These are phyloP conservation scores for Ascochyta lentis DNA, from an alignment of 2,329 filamentous ascomycete genomes.

Conservation along the genomic window DNA sequence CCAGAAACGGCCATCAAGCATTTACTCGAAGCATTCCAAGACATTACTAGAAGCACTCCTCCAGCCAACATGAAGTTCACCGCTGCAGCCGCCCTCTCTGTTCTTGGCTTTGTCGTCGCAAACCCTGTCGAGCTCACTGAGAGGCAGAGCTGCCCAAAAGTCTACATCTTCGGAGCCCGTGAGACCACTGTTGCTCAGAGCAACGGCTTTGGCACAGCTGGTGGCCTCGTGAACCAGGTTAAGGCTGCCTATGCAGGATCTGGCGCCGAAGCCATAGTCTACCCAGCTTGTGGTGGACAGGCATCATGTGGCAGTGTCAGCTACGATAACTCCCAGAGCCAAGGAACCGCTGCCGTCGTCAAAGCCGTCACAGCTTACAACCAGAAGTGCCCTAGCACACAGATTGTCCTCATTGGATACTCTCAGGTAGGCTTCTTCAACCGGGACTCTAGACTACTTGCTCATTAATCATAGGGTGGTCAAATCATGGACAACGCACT, in stretches of 20 bases:
- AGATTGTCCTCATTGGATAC: slow-evolving; percentile 68
- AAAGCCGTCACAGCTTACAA: slow-evolving; percentile 66
- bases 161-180: slow-evolving; percentile 55
- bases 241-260: slow-evolving; percentile 50
- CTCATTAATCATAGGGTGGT: slow-evolving; percentile 56
- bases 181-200: slow-evolving; percentile 51
- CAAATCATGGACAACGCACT: slow-evolving; percentile 69
- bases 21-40: slow-evolving; percentile 15
- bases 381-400: slow-evolving; percentile 61
- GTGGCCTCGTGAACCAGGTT: slow-evolving; percentile 51
- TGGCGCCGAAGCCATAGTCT: slow-evolving; percentile 52
- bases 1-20: slow-evolving; percentile 21
- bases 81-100: slow-evolving; percentile 37
- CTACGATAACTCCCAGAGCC: slow-evolving; percentile 65
- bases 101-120: slow-evolving; percentile 43
- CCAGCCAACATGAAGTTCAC: slow-evolving; percentile 41
- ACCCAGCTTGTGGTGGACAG: slow-evolving; percentile 68
- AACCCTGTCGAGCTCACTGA: slow-evolving; percentile 46
- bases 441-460: background rate
- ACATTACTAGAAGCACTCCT: slow-evolving; percentile 5
- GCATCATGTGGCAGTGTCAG: slow-evolving; percentile 63
- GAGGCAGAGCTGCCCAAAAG: slow-evolving; percentile 50
- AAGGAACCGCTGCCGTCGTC: slow-evolving; percentile 66
- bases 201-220: slow-evolving; percentile 50
- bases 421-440: slow-evolving; percentile 57